Conservation (phyloP, 2,329 filamentous ascomycete species). For the Sordariomycetes sp. region DNA sequence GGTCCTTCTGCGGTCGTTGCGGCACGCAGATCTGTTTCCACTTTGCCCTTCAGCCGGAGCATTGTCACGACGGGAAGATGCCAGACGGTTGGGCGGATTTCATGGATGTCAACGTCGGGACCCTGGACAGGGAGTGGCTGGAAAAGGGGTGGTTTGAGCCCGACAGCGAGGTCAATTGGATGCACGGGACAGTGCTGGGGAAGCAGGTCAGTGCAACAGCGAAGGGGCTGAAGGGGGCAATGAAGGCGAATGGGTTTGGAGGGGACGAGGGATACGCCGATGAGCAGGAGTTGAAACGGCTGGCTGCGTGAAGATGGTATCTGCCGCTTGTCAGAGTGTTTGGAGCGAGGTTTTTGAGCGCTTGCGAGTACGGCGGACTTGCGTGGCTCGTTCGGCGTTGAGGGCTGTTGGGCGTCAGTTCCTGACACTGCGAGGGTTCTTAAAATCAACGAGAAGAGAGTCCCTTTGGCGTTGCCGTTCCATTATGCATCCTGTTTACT, state of each 20-base stretch:
- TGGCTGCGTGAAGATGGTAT: background rate
- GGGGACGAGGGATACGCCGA: conserved; percentile 1
- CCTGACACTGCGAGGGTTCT: too few relatives aligned
- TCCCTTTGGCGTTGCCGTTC: too few relatives aligned
- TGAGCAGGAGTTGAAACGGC: conserved; percentile 7
- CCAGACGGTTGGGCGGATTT: conserved; percentile 8
- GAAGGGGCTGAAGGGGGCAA: conserved; percentile 5
- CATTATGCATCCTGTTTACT: too few relatives aligned
- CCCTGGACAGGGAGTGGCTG: conserved; percentile 11
- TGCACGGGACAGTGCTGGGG: conserved; percentile 7
- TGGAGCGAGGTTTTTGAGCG: too few relatives aligned
- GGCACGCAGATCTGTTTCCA: conserved; percentile 12
- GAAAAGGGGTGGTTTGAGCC: conserved; percentile 12
- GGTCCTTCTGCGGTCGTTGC: conserved; percentile 16
- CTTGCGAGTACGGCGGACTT: too few relatives aligned
- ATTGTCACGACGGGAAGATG: conserved; percentile 7
- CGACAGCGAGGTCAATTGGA: conserved; percentile 8
- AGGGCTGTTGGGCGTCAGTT: too few relatives aligned
- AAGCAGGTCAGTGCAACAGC: conserved; percentile 13
- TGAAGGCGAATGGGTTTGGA: conserved; percentile 8
- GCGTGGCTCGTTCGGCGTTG: too few relatives aligned
- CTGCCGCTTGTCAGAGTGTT: background rate
- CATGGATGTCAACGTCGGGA: conserved; percentile 11
- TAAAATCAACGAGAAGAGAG: too few relatives aligned
- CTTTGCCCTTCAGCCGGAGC: conserved; percentile 8